A percentile compares a stretch with the other conserved stretches of the same genome.
phyloP scores from a whole-genome alignment of 2,329 filamentous ascomycete genomes.

The Alternaria sp. region DNA sequence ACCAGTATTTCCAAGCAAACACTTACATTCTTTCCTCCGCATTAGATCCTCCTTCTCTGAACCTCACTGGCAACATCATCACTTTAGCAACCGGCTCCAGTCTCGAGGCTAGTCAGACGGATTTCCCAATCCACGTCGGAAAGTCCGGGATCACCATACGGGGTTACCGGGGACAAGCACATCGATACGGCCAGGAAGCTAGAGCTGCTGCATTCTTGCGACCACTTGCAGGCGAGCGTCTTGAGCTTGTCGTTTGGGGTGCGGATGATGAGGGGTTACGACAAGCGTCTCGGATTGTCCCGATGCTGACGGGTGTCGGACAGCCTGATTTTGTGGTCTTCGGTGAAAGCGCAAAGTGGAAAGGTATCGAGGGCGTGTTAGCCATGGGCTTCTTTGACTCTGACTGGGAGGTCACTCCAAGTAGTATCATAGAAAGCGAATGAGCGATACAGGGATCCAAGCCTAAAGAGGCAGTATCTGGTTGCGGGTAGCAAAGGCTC shows the following conservation, averaged over 20 bases:
- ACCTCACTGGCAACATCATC: conserved; percentile 58
- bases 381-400: conserved; percentile 66
- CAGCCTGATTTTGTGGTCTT: conserved; percentile 67
- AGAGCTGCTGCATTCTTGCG: conserved; percentile 63
- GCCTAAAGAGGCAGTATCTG: not conserved
- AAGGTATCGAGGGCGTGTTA: conserved; percentile 61
- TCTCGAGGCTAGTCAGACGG: conserved; percentile 26
- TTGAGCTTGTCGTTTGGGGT: conserved; percentile 68
- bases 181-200: conserved; percentile 42
- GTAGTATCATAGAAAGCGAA: conserved; percentile 51
- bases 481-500: not conserved
- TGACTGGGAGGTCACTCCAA: conserved; percentile 61
- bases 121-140: conserved; percentile 45
- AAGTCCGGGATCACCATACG: conserved; percentile 29
- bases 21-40: conserved; percentile 49
- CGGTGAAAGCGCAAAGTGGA: conserved; percentile 58
- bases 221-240: conserved; percentile 56
- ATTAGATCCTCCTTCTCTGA: not conserved
- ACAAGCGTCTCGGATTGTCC: conserved; percentile 63
- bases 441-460: not conserved
- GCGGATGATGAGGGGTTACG: conserved; percentile 57
- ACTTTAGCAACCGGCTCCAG: conserved; percentile 45
- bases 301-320: conserved; percentile 64
- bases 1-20: conserved; percentile 67
- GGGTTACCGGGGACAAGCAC: conserved; percentile 30